Evolutionary conservation across 495 filamentous ascomycete genomes (phyloP).

Genomic region (Penicillium fimorum): DNA sequence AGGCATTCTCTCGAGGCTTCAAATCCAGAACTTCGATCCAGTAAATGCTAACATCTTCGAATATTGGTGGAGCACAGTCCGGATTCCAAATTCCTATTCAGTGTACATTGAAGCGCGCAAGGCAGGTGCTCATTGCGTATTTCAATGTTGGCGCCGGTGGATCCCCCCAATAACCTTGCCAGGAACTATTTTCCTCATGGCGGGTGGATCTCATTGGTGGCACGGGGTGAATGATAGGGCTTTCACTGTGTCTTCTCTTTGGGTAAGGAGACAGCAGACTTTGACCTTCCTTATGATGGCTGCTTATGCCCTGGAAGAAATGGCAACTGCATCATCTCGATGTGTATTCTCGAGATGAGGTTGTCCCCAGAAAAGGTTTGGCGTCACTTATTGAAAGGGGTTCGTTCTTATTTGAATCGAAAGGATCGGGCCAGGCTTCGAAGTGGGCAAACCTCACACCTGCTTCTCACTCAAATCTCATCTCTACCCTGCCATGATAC

Average conservation of each 20-base stretch:
- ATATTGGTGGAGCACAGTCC: background rate
- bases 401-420: background rate
- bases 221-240: conserved; percentile 13
- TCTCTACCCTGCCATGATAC: background rate
- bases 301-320: background rate
- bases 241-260: conserved; percentile 5
- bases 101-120: background rate
- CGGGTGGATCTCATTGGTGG: conserved; percentile 26
- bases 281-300: background rate
- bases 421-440: background rate
- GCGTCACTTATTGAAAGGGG: background rate
- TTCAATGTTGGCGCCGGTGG: conserved; percentile 11
- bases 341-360: background rate
- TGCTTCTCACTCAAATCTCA: background rate
- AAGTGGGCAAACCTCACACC: background rate
- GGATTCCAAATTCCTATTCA: background rate
- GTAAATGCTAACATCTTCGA: background rate
- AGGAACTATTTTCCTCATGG: conserved; percentile 31
- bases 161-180: conserved; percentile 28
- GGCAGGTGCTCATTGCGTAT: conserved; percentile 1
- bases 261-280: background rate
- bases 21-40: background rate
- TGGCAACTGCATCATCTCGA: background rate
- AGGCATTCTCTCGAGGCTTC: background rate
- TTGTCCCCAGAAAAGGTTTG: background rate